Percentiles rank a stretch among this genome's conserved stretches.
Evolutionary conservation across 805 yeast genomes (phyloP).

Genomic region (Kodamaea kakaduensis): DNA sequence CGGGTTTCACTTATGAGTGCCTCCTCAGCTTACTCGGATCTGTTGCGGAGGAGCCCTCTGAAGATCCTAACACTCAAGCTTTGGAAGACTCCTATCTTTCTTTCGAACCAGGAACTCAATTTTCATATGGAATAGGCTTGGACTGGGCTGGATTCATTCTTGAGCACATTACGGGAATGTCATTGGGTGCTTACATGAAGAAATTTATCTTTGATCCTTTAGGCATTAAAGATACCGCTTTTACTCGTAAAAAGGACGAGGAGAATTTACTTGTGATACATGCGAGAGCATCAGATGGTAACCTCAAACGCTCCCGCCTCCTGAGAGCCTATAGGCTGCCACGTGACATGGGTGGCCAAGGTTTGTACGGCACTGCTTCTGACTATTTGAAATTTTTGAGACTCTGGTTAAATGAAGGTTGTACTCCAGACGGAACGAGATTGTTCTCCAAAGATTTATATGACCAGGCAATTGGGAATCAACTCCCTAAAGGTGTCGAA

Average conservation of each 20-base stretch:
- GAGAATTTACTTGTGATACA: conserved; percentile 5
- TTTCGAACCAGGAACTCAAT: conserved; percentile 37
- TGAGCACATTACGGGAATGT: conserved; percentile 29
- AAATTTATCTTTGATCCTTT: conserved; percentile 30
- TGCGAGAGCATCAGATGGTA: conserved; percentile 1
- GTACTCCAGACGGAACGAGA: conserved; percentile 31
- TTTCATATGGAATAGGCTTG: conserved; percentile 34
- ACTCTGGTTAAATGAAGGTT: conserved; percentile 39
- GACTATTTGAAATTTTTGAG: conserved; percentile 39
- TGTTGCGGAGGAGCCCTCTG: conserved; percentile 2
- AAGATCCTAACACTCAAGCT: conserved; percentile 7
- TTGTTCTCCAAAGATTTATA: conserved; percentile 3
- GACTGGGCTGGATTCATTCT: conserved; percentile 40
- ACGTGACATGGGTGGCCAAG: conserved; percentile 43
- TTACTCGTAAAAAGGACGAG: conserved; percentile 4
- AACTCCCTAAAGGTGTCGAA: conserved; percentile 5
- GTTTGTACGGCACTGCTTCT: conserved; percentile 33
- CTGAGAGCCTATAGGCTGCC: conserved; percentile 3
- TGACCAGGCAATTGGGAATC: conserved; percentile 3
- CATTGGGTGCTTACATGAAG: conserved; percentile 29
- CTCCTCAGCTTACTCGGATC: conserved; percentile 1
- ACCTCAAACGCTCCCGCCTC: neutral
- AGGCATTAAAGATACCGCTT: conserved; percentile 12
- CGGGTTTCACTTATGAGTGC: conserved; percentile 24
- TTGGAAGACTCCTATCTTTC: conserved; percentile 5